These are phyloP conservation scores for Pleurotus cornucopiae DNA, from an alignment of 768 basidiomycete genomes.

Conservation along the genomic window DNA sequence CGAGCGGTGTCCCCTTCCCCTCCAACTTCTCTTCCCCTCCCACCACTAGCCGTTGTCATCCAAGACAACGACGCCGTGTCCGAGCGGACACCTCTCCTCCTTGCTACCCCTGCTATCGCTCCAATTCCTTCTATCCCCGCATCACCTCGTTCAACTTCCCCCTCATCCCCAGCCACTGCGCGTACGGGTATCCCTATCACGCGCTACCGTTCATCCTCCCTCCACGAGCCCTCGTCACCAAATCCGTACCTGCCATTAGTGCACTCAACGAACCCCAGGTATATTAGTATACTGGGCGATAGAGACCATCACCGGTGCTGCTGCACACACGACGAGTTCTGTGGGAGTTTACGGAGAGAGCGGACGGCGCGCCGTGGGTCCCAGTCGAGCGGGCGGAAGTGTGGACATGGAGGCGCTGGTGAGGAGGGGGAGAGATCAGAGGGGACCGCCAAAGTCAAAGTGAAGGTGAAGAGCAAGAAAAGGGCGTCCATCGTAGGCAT, in stretches of 20 bases:
- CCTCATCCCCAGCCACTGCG: background rate
- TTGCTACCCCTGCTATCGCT: background rate
- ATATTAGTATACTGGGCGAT: constrained; percentile 4
- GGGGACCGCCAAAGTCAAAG: background rate
- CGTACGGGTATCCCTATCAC: background rate
- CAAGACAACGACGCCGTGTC: background rate
- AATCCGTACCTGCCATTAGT: background rate
- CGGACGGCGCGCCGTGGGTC: background rate
- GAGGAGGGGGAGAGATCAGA: background rate
- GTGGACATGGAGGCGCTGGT: too few species aligned
- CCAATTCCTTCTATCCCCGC: background rate
- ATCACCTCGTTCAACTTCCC: background rate
- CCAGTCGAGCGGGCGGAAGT: background rate
- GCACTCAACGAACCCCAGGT: constrained; percentile 2
- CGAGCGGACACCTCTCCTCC: background rate
- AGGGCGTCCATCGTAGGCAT: background rate
- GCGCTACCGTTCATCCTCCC: background rate
- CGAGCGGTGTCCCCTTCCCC: background rate
- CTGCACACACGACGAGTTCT: constrained; percentile 5
- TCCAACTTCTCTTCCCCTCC: background rate
- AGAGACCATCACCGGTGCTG: constrained; percentile 8
- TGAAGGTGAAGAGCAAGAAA: background rate
- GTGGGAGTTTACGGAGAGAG: background rate
- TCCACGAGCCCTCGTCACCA: background rate
- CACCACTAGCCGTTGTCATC: too few species aligned